Percentiles rank a stretch among this genome's conserved stretches.
Conservation (phyloP, 192 early-diverging fungal genomes). For the Coemansia sp. region DNA sequence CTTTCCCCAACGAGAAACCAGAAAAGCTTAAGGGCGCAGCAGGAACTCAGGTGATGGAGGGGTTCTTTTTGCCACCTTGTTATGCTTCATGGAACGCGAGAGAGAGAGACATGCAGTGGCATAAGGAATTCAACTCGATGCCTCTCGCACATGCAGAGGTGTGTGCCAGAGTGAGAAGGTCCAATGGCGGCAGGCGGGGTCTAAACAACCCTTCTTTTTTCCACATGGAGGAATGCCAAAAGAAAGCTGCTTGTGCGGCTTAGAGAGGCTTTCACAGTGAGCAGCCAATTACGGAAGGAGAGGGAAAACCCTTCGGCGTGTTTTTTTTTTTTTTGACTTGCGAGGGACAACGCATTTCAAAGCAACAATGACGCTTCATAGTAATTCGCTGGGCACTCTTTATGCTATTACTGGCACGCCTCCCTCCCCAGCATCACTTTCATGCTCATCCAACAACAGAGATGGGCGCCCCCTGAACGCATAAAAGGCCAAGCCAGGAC, state of each 20-base stretch:
- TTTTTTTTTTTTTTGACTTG: not conserved
- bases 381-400: constrained; percentile 2
- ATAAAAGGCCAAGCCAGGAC: not conserved
- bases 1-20: constrained; percentile 2
- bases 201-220: not conserved
- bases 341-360: not conserved
- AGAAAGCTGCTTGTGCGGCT: constrained; percentile 1
- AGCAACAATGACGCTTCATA: not conserved
- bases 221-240: not conserved
- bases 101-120: not conserved
- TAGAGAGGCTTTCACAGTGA: constrained; percentile 3
- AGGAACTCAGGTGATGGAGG: constrained; percentile 1
- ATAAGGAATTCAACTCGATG: not conserved
- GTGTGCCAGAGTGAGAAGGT: constrained; percentile 4
- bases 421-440: not conserved
- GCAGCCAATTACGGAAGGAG: constrained; percentile 12
- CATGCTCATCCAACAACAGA: not conserved
- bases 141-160: not conserved
- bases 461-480: not conserved
- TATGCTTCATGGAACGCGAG: not conserved
- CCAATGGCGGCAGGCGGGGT: not conserved
- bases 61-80: not conserved
- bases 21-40: not conserved
- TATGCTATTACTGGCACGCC: not conserved
- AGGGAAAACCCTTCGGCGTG: not conserved